Percentiles rank a stretch among this genome's conserved stretches.
phyloP scores from a whole-genome alignment of 345 rosid species.

The Rhodomyrtus tomentosa region DNA sequence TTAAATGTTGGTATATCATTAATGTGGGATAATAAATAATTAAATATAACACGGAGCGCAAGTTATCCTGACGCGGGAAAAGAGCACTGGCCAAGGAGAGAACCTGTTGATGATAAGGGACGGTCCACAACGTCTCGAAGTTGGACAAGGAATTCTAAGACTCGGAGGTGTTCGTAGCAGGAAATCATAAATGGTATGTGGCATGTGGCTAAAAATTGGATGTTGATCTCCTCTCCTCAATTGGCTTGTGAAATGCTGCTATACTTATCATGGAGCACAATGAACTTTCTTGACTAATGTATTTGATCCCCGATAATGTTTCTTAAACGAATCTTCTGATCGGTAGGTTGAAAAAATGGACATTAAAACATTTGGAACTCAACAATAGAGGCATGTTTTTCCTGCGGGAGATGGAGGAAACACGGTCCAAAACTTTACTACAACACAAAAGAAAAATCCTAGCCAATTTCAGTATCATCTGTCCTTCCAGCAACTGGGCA shows the following conservation, averaged over 20 bases:
- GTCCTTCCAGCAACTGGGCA: not conserved
- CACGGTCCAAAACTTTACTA: not conserved
- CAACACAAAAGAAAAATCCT: not conserved
- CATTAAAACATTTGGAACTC: not conserved
- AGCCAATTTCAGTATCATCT: not conserved
- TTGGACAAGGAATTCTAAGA: not conserved
- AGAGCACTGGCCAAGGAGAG: conserved; percentile 16
- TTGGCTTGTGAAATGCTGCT: not conserved
- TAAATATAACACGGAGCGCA: conserved; percentile 13
- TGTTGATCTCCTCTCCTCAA: not conserved
- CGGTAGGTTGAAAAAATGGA: not conserved
- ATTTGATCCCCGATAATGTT: not conserved
- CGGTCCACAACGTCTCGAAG: conserved; percentile 16
- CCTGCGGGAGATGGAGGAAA: not conserved
- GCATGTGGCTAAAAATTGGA: not conserved
- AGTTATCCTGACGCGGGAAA: conserved; percentile 22
- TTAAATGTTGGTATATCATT: no score
- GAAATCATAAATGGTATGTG: conserved; percentile 25
- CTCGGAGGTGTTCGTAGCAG: conserved; percentile 11
- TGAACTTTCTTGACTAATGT: not conserved
- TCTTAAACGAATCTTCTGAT: not conserved
- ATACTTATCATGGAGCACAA: not conserved
- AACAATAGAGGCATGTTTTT: not conserved
- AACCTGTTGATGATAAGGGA: conserved; percentile 11
- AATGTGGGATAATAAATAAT: no score